Percentiles rank a stretch among this genome's conserved stretches.
These are phyloP conservation scores for Peronosclerospora sorghi DNA, from an alignment of 352 stramenopile species.

Conservation along the genomic window DNA sequence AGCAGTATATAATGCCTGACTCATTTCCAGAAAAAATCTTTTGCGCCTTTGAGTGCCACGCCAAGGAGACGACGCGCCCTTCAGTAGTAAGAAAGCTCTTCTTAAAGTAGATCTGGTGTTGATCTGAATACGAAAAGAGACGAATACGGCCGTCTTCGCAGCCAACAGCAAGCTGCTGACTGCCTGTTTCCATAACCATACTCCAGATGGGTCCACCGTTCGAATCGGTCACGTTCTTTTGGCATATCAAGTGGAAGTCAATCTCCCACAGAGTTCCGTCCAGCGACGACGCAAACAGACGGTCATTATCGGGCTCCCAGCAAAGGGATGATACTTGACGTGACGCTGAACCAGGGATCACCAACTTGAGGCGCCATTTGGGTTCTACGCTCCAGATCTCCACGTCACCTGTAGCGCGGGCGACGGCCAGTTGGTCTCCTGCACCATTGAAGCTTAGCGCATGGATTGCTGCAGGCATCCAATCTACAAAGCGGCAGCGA, in stretches of 20 bases:
- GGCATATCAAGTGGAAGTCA: slow-evolving; percentile 54
- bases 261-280: slow-evolving; percentile 76
- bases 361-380: slow-evolving; percentile 68
- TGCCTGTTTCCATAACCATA: slow-evolving; percentile 57
- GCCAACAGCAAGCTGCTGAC: slow-evolving; percentile 64
- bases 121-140: slow-evolving; percentile 69
- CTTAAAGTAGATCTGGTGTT: slow-evolving; percentile 65
- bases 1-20: slow-evolving; percentile 83
- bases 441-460: slow-evolving; percentile 43
- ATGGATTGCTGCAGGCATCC: slow-evolving; percentile 66
- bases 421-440: slow-evolving; percentile 58
- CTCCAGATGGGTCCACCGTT: slow-evolving; percentile 85
- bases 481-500: slow-evolving; percentile 78
- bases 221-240: slow-evolving; percentile 75
- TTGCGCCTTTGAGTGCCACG: slow-evolving; percentile 59
- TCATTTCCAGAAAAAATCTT: slow-evolving; percentile 81
- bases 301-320: slow-evolving; percentile 29
- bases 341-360: slow-evolving; percentile 48
- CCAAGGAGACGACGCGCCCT: slow-evolving; percentile 70
- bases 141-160: slow-evolving; percentile 87
- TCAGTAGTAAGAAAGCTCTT: slow-evolving; percentile 75
- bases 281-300: slow-evolving; percentile 59
- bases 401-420: slow-evolving; percentile 67
- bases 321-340: slow-evolving; percentile 64
- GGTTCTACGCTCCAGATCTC: slow-evolving; percentile 57